Base-by-base conservation (phyloP, 345 rosid genomes). In the Laguncularia racemosa region DNA sequence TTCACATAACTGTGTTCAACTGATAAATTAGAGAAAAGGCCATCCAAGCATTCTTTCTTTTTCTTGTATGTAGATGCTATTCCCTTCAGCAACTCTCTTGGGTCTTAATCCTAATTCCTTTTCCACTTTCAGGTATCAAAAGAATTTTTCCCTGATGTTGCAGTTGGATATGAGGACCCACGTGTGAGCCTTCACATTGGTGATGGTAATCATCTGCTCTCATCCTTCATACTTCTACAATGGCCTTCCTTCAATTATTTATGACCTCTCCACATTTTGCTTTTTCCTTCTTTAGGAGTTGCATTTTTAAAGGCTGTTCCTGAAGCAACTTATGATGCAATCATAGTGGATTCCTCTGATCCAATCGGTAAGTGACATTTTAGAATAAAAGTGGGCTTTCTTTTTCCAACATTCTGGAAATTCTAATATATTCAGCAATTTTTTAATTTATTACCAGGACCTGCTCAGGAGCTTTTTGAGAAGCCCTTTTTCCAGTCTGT, bases 381-480 rank as follows among this genome's bases (percentile, higher is more conserved):
- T 43, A 15, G 28, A 61, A 43, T 10, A 58, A 16, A 5, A 7
- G 1, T 55, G 11, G 16, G 16, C 16, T 48, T 21, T 28, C 45
- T 59, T 50, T 18, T 49, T 53, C 11, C 52, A 47, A 11, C 19
- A 21, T 0, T 15, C 28, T 58, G 1, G 23, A 10, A n/a, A 20
- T 46, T 33, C 40, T 58, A 44, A 44, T 45, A 20, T 10, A 20
- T 15, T 20, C 16, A 46, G 52, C 14, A 6, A 20, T 7, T 64
- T 28, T 52, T 53, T 43, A 50, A 61, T 59, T 13, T 17, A 48
- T 16, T 3, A 44, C 49, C 72, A 88, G 95, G 98, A 62, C 98
- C 98, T 49, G 98, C 98, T 2, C 91, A 92, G 60, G 98, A 89
- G 75, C 89, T 92, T 40, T 92, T 92, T 74, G 91, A 92, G 81